Base-by-base conservation (phyloP, 345 rosid genomes). In the Dipteronia dyeriana region DNA sequence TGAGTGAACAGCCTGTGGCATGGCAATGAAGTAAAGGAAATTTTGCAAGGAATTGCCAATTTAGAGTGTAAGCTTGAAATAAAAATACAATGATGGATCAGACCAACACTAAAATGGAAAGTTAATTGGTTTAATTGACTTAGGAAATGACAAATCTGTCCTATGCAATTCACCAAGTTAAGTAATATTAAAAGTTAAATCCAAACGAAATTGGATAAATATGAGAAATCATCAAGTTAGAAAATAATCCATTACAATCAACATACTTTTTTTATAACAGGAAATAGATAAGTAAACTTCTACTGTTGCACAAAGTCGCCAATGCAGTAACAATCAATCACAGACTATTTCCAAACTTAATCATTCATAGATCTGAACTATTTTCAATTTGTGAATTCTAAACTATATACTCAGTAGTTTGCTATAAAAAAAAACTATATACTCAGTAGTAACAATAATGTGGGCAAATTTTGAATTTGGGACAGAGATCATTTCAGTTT, bases 1-100 rank as follows among this genome's bases (percentile, higher is more conserved):
- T 22, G 85, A 86, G 70, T 86, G 87, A 29, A 84, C 85, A 75
- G 87, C 84, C 84, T 79, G 76, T 57, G 56, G 62, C 51, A 78
- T 61, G 67, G 71, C 56, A 31, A 47, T 26, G 25, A 7, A 79
- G 56, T 17, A 43, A 74, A 57, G 41, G 53, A n/a, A 51, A 53
- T 53, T 54, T 9, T 66, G 16, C 25, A 65, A 38, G 14, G 45
- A 45, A 14, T 25, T 61, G 41, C 31, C 54, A 62, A 62, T 45
- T 71, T 59, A 72, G 31, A 20, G 11, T 13, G n/a, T 71, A n/a
- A 23, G 26, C 20, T 59, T 38, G 56, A 57, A n/a, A 57, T 34
- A 39, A 13, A 57, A 63, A 29, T 29, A 63, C 8, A 72, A 25
- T 10, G 16, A 43, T 20, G 53, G 54, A 41, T 43, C 71, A 41